Evolutionary conservation across 2,329 filamentous ascomycete species (phyloP), one percentile per base, ranked within the genome.

Genomic region (Dothiorella sarmentorum): DNA sequence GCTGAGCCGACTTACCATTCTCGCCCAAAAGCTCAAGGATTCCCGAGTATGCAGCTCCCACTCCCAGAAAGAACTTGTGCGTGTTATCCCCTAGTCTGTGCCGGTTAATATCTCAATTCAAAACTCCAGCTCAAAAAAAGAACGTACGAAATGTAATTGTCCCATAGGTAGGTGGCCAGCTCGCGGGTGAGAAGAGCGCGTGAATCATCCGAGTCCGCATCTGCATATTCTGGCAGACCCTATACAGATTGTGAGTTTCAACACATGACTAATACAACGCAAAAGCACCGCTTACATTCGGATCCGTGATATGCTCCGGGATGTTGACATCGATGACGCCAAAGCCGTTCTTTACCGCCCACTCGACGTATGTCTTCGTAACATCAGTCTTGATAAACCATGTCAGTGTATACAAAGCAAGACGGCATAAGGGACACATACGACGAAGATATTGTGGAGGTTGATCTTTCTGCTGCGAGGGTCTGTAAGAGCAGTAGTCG

Each of bases 311-410:
- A 66, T 91, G 85, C 63, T 87, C 87, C 0, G 93, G 93, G 2
- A 99, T 82, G 64, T 97, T 97, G 60, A 96, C 84, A 70, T 99
- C 94, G 66, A 99, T 88, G 20, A 97, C 85, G 1, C 86, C 90
- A 67, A 93, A 96, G 15, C 82, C 85, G 60, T 90, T 82, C n/a
- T 81, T 76, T 18, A 86, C 74, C 0, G 91, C 91, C 91, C 91
- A 96, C 60, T 88, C 85, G 63, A 97, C 85, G 71, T 96, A 97
- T 26, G 85, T 83, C 68, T 86, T 85, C 45, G 91, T 82, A 49
- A 85, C 83, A 79, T 97, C 92, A 76, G 89, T 85, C 91, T 96
- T 75, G 42, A 63, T 20, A 35, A 59, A 38, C 24, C 24, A 27
- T 53, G 56, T 59, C 44, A 59, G 56, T 44, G 61, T 63, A 65